Evolutionary conservation across 139 green algal genomes (phyloP).

Genomic region (Spirogloea muscicola): DNA sequence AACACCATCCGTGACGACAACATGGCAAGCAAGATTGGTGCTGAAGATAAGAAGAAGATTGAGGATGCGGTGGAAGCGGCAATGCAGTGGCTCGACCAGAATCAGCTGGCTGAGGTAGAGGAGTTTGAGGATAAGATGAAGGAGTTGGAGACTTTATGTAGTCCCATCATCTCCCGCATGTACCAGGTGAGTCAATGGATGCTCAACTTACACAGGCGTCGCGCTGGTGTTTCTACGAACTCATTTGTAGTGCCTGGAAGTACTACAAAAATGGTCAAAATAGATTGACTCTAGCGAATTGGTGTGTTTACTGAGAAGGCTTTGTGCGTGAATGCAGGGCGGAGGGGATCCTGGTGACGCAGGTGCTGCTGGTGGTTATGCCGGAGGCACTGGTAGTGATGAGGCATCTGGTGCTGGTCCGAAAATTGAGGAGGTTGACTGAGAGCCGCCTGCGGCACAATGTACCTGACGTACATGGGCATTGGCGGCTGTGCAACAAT

Average conservation of each 20-base stretch:
- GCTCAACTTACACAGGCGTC: too few species aligned
- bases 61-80: constrained; percentile 76
- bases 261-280: too few species aligned
- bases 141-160: constrained; percentile 89
- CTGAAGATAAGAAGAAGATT: constrained; percentile 84
- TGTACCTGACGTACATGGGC: too few species aligned
- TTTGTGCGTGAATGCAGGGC: background rate
- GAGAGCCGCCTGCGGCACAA: too few species aligned
- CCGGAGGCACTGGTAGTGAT: constrained; percentile 12
- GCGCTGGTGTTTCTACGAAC: too few species aligned
- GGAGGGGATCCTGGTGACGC: constrained; percentile 10
- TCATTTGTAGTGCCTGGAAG: too few species aligned
- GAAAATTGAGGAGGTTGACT: constrained; percentile 52
- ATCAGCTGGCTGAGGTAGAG: constrained; percentile 59
- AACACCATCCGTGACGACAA: constrained; percentile 91
- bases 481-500: too few species aligned
- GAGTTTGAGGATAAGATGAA: constrained; percentile 97
- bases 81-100: constrained; percentile 87
- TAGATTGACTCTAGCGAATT: too few species aligned
- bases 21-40: constrained; percentile 71
- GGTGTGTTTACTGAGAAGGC: too few species aligned
- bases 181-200: constrained; percentile 59
- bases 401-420: constrained; percentile 27
- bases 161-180: constrained; percentile 86
- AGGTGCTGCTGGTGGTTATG: constrained; percentile 15